A percentile compares a stretch with the other conserved stretches of the same genome.
These are phyloP conservation scores for Bolboschoenoplectus hybrid DNA, from an alignment of 202 grass and related monocot genomes.

Conservation along the genomic window DNA sequence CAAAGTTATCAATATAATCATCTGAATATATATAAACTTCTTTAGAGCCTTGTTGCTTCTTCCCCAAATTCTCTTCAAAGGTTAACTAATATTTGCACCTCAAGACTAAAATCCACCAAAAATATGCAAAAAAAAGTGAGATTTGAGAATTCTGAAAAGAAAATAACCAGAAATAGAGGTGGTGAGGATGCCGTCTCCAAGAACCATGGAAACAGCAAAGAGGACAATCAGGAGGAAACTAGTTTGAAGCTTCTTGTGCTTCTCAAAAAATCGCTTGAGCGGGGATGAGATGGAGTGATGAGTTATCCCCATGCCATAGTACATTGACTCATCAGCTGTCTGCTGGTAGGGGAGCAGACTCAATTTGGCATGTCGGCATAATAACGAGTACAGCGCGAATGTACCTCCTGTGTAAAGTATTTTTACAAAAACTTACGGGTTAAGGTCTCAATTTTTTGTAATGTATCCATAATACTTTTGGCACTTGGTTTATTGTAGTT, in stretches of 20 bases:
- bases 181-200: slow-evolving; percentile 76
- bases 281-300: slow-evolving; percentile 48
- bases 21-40: not conserved
- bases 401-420: slow-evolving; percentile 53
- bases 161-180: slow-evolving; percentile 64
- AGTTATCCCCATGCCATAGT: slow-evolving; percentile 50
- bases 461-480: slow-evolving; percentile 29
- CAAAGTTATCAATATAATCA: too few species aligned
- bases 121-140: not conserved
- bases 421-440: slow-evolving; percentile 29
- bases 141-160: not conserved
- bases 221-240: slow-evolving; percentile 72
- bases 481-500: not conserved
- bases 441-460: not conserved
- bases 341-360: slow-evolving; percentile 84
- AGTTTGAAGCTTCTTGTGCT: slow-evolving; percentile 61
- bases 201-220: slow-evolving; percentile 74
- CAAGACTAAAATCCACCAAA: not conserved
- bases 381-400: slow-evolving; percentile 86
- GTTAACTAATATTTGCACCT: not conserved
- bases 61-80: not conserved
- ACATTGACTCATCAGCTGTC: slow-evolving; percentile 73
- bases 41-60: not conserved
- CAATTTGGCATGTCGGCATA: slow-evolving; percentile 81
- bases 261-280: slow-evolving; percentile 74